These are phyloP conservation scores for Fusarium neocosmosporiellum DNA, from an alignment of 2,329 filamentous ascomycete species.

Conservation along the genomic window DNA sequence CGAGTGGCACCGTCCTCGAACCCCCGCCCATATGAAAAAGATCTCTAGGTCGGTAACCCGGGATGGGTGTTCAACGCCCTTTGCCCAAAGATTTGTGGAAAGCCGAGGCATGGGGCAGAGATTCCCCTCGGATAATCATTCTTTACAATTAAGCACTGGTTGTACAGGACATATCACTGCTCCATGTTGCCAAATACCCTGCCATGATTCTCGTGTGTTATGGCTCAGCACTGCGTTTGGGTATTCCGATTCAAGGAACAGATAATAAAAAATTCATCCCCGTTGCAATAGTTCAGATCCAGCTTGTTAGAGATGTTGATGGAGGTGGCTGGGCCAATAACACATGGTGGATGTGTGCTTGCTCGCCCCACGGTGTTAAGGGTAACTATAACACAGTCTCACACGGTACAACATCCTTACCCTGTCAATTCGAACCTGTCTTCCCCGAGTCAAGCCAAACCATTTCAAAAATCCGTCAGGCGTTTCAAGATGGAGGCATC, in stretches of 20 bases:
- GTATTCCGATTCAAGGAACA: not conserved
- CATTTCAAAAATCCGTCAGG: not conserved
- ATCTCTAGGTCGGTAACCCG: too few species aligned
- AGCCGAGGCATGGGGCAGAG: too few species aligned
- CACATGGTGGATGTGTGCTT: not conserved
- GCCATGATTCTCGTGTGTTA: not conserved
- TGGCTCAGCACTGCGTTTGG: not conserved
- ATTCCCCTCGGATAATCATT: too few species aligned
- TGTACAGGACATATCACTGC: too few species aligned
- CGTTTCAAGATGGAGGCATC: slow-evolving; percentile 4
- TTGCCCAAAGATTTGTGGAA: too few species aligned
- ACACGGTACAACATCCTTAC: not conserved
- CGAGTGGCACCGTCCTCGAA: not conserved
- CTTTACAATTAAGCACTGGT: too few species aligned
- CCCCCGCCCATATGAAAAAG: too few species aligned
- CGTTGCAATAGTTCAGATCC: not conserved
- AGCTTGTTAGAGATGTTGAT: not conserved
- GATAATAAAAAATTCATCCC: not conserved
- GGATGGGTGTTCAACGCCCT: too few species aligned
- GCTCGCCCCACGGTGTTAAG: too few species aligned
- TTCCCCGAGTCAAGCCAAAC: not conserved
- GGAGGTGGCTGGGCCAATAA: not conserved
- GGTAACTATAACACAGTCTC: not conserved
- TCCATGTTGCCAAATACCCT: too few species aligned
- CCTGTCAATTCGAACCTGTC: not conserved